These are phyloP conservation scores for Candida dubliniensis DNA, from an alignment of 1,139 yeast genomes.

Conservation along the genomic window DNA sequence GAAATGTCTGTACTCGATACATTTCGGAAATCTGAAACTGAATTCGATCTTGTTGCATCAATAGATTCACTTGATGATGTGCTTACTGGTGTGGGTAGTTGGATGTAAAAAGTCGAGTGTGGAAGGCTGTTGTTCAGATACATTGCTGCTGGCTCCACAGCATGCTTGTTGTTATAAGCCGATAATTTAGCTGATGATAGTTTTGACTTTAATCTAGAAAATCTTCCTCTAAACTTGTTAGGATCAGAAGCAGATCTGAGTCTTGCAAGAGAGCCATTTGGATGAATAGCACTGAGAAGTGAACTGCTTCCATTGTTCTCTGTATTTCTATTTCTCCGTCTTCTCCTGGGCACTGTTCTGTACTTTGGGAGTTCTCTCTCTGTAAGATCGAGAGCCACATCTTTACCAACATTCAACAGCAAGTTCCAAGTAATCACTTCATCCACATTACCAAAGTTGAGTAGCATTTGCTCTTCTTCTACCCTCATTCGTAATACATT, in stretches of 20 bases:
- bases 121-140: not conserved
- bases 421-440: constrained; percentile 68
- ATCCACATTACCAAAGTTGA: constrained; percentile 55
- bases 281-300: constrained; percentile 1
- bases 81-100: not conserved
- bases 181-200: constrained; percentile 14
- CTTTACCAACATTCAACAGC: constrained; percentile 59
- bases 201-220: constrained; percentile 22
- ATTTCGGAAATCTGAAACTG: constrained; percentile 1
- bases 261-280: constrained; percentile 5
- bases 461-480: constrained; percentile 66
- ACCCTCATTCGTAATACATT: constrained; percentile 61
- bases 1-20: not conserved
- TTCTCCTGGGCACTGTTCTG: constrained; percentile 72
- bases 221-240: constrained; percentile 20
- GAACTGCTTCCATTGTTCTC: constrained; percentile 6
- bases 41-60: constrained; percentile 1
- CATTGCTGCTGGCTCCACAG: not conserved
- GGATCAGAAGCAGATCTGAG: constrained; percentile 17
- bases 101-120: not conserved
- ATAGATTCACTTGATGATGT: not conserved
- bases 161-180: constrained; percentile 18
- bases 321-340: constrained; percentile 32
- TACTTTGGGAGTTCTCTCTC: constrained; percentile 64
- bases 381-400: constrained; percentile 60